Percentiles rank a stretch among this genome's conserved stretches.
Conservation (phyloP, 2,329 filamentous ascomycete species). For the Aspergillus jensenii region DNA sequence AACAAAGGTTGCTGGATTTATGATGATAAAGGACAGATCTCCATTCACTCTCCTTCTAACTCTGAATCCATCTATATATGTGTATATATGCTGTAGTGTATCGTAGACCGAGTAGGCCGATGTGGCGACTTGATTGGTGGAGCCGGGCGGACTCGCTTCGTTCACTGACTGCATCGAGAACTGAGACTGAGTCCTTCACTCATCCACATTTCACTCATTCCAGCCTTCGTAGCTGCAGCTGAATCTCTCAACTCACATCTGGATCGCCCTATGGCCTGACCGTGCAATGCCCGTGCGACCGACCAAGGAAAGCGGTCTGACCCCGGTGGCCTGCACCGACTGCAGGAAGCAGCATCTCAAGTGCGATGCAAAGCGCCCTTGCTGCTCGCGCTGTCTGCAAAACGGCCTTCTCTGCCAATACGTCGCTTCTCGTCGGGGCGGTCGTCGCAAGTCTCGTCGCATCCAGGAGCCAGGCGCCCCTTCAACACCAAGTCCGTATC, state of each 20-base stretch:
- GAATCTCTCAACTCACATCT: not conserved
- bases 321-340: conserved; percentile 45
- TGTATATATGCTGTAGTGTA: too few relatives aligned
- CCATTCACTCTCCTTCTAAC: too few relatives aligned
- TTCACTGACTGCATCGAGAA: too few relatives aligned
- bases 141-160: too few relatives aligned
- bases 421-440: conserved; percentile 67
- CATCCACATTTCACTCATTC: too few relatives aligned
- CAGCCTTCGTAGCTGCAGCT: too few relatives aligned
- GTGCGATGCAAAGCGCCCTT: conserved; percentile 66
- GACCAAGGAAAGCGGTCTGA: conserved; percentile 19
- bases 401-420: conserved; percentile 64
- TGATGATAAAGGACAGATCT: too few relatives aligned
- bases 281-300: conserved; percentile 5
- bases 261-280: not conserved
- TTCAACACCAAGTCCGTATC: not conserved
- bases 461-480: not conserved
- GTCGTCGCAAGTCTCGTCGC: conserved; percentile 40
- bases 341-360: conserved; percentile 65
- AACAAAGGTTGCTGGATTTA: too few relatives aligned
- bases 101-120: too few relatives aligned
- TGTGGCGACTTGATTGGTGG: too few relatives aligned
- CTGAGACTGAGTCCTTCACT: too few relatives aligned
- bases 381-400: conserved; percentile 63
- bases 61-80: too few relatives aligned